These are phyloP conservation scores for Harringtonia lauricola DNA, from an alignment of 2,329 filamentous ascomycete species.

Conservation along the genomic window DNA sequence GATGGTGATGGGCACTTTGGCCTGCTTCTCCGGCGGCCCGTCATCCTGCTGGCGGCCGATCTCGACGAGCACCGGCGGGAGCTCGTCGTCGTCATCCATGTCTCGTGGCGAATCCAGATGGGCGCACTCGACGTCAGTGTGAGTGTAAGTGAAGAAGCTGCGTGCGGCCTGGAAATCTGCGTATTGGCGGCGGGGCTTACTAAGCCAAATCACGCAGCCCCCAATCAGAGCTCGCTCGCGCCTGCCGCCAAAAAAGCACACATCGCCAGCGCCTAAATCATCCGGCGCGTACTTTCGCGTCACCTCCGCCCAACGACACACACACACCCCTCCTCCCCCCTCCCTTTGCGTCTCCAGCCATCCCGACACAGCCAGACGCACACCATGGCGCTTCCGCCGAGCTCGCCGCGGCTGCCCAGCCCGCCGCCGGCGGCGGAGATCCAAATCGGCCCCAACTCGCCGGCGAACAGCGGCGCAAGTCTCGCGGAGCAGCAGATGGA, in stretches of 20 bases:
- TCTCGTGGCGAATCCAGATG: too few relatives aligned
- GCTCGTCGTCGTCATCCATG: conserved; percentile 56
- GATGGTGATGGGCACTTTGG: conserved; percentile 75
- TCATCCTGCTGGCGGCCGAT: conserved; percentile 21
- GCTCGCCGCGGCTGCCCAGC: conserved; percentile 85
- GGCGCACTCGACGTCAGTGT: too few relatives aligned
- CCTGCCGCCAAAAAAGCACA: not conserved
- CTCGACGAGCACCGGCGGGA: conserved; percentile 53
- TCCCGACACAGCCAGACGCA: too few relatives aligned
- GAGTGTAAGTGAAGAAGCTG: too few relatives aligned
- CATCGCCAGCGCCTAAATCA: too few relatives aligned
- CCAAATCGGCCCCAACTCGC: conserved; percentile 52
- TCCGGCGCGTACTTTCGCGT: not conserved
- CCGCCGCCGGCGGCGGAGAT: conserved; percentile 92
- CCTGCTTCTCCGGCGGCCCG: conserved; percentile 31
- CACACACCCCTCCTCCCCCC: not conserved
- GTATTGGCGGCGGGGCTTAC: too few relatives aligned
- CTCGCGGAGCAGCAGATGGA: conserved; percentile 40
- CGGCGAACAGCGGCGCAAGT: conserved; percentile 14
- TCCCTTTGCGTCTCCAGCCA: too few relatives aligned
- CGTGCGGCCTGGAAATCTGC: too few relatives aligned
- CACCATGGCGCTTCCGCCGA: conserved; percentile 49
- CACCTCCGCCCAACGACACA: not conserved
- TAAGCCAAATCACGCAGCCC: too few relatives aligned
- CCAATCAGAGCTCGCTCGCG: not conserved